A percentile compares a stretch with the other conserved stretches of the same genome.
Conservation (phyloP, 75 land plant genomes). For the Picea sitchensis region DNA sequence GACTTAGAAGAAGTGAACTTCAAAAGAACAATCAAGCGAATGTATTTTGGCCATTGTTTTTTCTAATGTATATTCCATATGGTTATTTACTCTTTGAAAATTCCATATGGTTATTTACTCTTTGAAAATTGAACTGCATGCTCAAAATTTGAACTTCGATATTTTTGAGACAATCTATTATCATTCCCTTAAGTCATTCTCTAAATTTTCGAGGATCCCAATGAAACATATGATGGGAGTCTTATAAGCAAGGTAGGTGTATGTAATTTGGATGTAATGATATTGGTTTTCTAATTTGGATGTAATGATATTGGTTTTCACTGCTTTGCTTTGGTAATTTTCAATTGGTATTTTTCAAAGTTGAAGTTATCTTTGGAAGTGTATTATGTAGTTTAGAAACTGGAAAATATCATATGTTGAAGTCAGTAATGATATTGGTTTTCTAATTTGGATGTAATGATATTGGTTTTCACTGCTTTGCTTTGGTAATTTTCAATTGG, state of each 20-base stretch:
- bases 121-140: no score
- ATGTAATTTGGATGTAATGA: not conserved
- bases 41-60: not conserved
- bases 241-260: conserved; percentile 76
- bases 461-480: no score
- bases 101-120: no score
- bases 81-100: not conserved
- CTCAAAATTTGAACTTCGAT: conserved; percentile 78
- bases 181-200: conserved; percentile 78
- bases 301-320: no score
- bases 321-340: no score
- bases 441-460: not conserved
- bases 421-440: not conserved
- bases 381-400: no score
- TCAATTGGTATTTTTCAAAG: no score
- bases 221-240: conserved; percentile 75
- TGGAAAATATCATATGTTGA: no score
- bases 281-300: not conserved
- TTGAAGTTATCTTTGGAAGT: no score
- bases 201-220: conserved; percentile 73
- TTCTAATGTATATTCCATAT: not conserved
- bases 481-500: no score
- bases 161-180: conserved; percentile 98
- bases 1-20: conserved; percentile 24
- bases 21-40: not conserved